Conservation (phyloP, 768 basidiomycete species). For the Macrocybe gigantea region DNA sequence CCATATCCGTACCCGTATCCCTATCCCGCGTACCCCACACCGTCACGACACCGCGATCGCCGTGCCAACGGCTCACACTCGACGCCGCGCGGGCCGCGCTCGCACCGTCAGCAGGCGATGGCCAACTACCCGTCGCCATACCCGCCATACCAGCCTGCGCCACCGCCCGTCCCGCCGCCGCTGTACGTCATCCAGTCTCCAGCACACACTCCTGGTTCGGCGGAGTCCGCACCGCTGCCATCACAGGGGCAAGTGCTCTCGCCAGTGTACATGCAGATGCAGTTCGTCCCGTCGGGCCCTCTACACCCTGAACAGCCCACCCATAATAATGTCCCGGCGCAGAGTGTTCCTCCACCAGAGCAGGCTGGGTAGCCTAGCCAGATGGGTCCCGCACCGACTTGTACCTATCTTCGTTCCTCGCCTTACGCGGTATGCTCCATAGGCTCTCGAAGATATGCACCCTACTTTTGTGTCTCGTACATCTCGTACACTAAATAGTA, state of each 20-base stretch:
- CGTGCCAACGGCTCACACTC: conserved; percentile 2
- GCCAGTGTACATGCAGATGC: conserved; percentile 13
- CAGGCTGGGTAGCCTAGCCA: no score
- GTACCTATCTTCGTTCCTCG: no score
- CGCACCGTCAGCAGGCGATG: conserved; percentile 13
- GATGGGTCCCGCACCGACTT: no score
- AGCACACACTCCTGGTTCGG: conserved; percentile 7
- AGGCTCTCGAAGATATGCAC: no score
- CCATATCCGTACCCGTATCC: conserved; percentile 22
- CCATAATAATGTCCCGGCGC: no score
- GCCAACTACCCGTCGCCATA: conserved; percentile 20
- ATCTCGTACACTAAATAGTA: no score
- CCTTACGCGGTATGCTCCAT: no score
- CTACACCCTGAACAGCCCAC: no score
- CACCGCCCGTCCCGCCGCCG: conserved; percentile 18
- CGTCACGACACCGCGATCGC: neutral
- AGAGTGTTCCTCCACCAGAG: no score
- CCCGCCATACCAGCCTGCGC: conserved; percentile 21
- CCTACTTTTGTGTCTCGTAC: no score
- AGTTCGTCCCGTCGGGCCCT: conserved; percentile 6
- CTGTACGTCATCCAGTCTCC: conserved; percentile 18
- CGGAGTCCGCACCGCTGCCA: conserved; percentile 2
- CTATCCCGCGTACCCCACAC: conserved; percentile 15
- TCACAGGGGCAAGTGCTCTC: conserved; percentile 8
- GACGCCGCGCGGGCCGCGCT: conserved; percentile 15